Conservation (phyloP, 805 yeast species). For the Barnettozyma californica region DNA sequence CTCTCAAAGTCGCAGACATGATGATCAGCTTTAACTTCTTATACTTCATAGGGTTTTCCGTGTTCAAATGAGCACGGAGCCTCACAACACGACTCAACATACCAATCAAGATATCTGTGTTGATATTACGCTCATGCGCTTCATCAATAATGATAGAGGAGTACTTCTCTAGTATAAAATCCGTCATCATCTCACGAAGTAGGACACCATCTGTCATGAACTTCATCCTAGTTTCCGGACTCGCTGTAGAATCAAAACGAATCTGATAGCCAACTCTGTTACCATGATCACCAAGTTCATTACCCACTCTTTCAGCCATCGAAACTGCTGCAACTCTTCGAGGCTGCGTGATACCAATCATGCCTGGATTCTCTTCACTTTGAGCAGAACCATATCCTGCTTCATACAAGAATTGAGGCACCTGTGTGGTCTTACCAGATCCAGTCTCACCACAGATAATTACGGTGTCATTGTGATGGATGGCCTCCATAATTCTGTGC, state of each 20-base stretch:
- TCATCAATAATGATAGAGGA: slow-evolving; percentile 90
- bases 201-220: slow-evolving; percentile 96
- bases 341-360: slow-evolving; percentile 96
- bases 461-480: slow-evolving; percentile 85
- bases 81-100: slow-evolving; percentile 83
- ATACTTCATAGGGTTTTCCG: slow-evolving; percentile 39
- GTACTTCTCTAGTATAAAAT: slow-evolving; percentile 73
- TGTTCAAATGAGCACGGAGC: slow-evolving; percentile 54
- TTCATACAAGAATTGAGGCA: slow-evolving; percentile 92
- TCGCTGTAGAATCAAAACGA: slow-evolving; percentile 68
- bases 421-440: slow-evolving; percentile 97
- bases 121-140: slow-evolving; percentile 95
- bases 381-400: slow-evolving; percentile 74
- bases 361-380: slow-evolving; percentile 67
- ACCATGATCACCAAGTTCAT: slow-evolving; percentile 71
- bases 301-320: slow-evolving; percentile 76
- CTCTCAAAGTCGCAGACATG: slow-evolving; percentile 97
- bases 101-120: slow-evolving; percentile 94
- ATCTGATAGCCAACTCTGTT: slow-evolving; percentile 74
- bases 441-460: slow-evolving; percentile 98
- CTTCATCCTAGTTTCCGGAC: slow-evolving; percentile 64
- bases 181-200: slow-evolving; percentile 87
- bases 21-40: slow-evolving; percentile 76
- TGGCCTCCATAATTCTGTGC: slow-evolving; percentile 90
- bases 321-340: slow-evolving; percentile 92